A percentile compares a stretch with the other conserved stretches of the same genome.
These are phyloP conservation scores for Graphiopsis chlorocephala DNA, from an alignment of 2,329 filamentous ascomycete species.

Conservation along the genomic window DNA sequence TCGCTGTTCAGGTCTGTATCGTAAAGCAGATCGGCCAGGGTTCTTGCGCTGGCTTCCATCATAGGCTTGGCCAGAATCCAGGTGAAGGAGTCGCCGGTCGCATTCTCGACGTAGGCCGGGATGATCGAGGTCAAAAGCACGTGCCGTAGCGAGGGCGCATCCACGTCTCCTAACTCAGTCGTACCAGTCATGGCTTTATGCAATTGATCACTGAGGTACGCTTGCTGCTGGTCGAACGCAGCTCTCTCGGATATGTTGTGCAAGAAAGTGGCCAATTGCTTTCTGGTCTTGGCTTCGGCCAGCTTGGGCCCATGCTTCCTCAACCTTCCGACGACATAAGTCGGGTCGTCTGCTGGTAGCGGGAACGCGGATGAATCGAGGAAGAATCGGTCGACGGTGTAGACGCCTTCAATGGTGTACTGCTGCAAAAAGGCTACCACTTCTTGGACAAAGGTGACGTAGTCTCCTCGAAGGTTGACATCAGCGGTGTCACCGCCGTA, in stretches of 20 bases:
- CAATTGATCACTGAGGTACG: slow-evolving; percentile 55
- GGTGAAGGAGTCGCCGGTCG: slow-evolving; percentile 45
- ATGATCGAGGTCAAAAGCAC: slow-evolving; percentile 55
- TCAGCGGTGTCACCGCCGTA: slow-evolving; percentile 21
- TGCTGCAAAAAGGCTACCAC: slow-evolving; percentile 61
- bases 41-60: slow-evolving; percentile 45
- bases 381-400: slow-evolving; percentile 57
- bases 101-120: slow-evolving; percentile 54
- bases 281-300: slow-evolving; percentile 46
- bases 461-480: slow-evolving; percentile 46
- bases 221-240: slow-evolving; percentile 56
- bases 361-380: slow-evolving; percentile 60
- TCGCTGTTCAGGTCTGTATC: slow-evolving; percentile 44
- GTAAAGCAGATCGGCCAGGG: slow-evolving; percentile 46
- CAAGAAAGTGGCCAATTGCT: slow-evolving; percentile 57
- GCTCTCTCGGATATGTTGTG: slow-evolving; percentile 59
- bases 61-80: slow-evolving; percentile 55
- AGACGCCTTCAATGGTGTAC: slow-evolving; percentile 54
- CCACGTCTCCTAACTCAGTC: slow-evolving; percentile 39
- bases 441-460: slow-evolving; percentile 61
- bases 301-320: slow-evolving; percentile 59
- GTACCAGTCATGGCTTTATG: slow-evolving; percentile 47
- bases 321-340: slow-evolving; percentile 60
- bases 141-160: slow-evolving; percentile 46
- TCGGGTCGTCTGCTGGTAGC: slow-evolving; percentile 57